Evolutionary conservation across 352 stramenopile genomes (phyloP), one percentile per base, ranked within the genome.

Genomic region (Pythium dissotocum): DNA sequence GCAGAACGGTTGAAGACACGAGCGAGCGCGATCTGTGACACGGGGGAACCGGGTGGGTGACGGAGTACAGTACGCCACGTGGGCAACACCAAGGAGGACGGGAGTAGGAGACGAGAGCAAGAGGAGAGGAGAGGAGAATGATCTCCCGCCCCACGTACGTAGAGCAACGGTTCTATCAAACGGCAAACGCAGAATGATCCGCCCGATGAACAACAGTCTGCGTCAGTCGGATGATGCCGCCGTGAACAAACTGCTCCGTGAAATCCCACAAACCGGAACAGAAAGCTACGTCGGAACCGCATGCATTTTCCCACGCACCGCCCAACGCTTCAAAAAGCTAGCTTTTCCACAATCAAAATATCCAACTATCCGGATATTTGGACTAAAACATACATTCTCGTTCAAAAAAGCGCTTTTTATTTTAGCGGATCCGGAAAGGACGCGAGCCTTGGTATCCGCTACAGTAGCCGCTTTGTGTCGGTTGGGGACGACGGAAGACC

Each of bases 341-440:
- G 21, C 14, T 53, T 53, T 53, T 53, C n/a, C 13, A 5, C 14
- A 13, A 1, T 4, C 16, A 4, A 53, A 53, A 32, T 9, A 53
- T 53, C 46, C 46, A 53, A 32, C 6, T 53, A 53, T 53, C 46
- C n/a, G 13, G 18, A 30, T 32, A 53, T 32, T 53, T 18, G 13
- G 24, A 2, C 13, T 7, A 51, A 26, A 51, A 51, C 21, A 24
- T 24, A 24, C 21, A 24, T 24, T 24, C 21, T 24, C 21, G 21
- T 24, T 51, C 30, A 2, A 54, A 69, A 69, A 69, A 65, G 57
- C 48, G 36, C 56, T 64, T 70, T 64, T 64, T 48, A 14, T 1
- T 16, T 6, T 1, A 33, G 9, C 14, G 8, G n/a, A 53, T 52
- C 64, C n/a, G 40, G 64, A 71, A 71, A 71, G 58, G 64, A 71